Evolutionary conservation across 2,329 filamentous ascomycete genomes (phyloP).

Genomic region (Mycosphaerella sp.): DNA sequence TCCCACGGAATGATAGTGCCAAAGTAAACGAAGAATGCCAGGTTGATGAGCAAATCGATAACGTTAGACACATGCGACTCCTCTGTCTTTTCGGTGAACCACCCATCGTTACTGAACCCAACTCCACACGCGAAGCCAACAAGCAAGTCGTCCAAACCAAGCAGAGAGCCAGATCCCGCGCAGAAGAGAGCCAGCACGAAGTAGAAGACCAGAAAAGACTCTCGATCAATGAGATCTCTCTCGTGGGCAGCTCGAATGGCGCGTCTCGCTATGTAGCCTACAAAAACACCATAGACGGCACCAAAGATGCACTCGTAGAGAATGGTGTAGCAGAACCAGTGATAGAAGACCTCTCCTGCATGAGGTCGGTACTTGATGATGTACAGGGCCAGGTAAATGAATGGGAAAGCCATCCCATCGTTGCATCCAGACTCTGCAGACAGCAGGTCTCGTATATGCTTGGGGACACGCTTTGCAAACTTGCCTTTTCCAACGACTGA

Average conservation of each 20-base stretch:
- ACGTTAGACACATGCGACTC: conserved; percentile 99
- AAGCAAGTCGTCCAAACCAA: conserved; percentile 88
- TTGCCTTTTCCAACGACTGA: conserved; percentile 99
- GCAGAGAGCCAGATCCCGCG: conserved; percentile 82
- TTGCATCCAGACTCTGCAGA: conserved; percentile 98
- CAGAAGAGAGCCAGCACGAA: conserved; percentile 95
- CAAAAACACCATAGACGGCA: conserved; percentile 74
- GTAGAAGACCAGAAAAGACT: conserved; percentile 98
- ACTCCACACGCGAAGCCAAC: conserved; percentile 94
- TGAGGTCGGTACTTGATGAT: conserved; percentile 73
- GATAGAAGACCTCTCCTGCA: conserved; percentile 62
- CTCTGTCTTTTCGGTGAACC: conserved; percentile 97
- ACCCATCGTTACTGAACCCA: conserved; percentile 98
- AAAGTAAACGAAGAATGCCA: conserved; percentile 97
- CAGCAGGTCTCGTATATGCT: conserved; percentile 89
- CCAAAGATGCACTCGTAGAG: conserved; percentile 96
- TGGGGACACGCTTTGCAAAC: conserved; percentile 94
- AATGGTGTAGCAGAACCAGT: conserved; percentile 86
- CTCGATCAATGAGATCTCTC: conserved; percentile 80
- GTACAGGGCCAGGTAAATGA: conserved; percentile 88
- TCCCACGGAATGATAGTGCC: conserved; percentile 97
- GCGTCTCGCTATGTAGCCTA: conserved; percentile 87
- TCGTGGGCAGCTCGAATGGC: conserved; percentile 83
- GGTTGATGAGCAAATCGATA: conserved; percentile 92
- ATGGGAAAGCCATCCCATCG: conserved; percentile 99